Evolutionary conservation across 1,284 basidiomycete genomes (phyloP), one percentile per base, ranked within the genome.

Genomic region (Inonotus obliquus): DNA sequence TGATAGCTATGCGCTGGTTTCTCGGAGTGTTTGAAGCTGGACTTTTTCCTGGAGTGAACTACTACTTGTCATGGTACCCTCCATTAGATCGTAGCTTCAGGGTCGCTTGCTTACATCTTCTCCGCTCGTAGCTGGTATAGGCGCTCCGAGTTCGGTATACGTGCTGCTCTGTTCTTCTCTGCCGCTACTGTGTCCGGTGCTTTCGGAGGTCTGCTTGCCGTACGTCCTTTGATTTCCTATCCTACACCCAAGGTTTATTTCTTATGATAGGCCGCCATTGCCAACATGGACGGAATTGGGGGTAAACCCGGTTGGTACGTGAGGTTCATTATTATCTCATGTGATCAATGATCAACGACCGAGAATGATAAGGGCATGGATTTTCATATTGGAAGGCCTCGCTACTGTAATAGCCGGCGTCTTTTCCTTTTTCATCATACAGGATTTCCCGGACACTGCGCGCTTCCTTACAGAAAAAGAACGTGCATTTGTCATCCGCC

Each of bases 371-470:
- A 56, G 84, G 83, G 77, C 85, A 38, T 90, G 88, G 88, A 89
- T 91, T 69, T 90, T 91, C 74, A 85, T 86, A 66, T 66, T 87
- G 21, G 83, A 86, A 65, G 85, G 84, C 29, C 76, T 91, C 35
- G 76, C 76, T 23, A 92, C 90, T 2, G 80, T 91, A 32, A 7
- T 90, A 23, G 84, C 85, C 1, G 88, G 87, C 1, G 67, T 73
- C n/a, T 67, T 76, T 2, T 89, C 88, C 4, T 92, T 85, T 76
- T 92, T 82, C 80, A 82, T 91, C 66, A 83, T 91, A 64, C 84
- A 88, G 69, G 91, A 92, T 72, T 92, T 92, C 75, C 90, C 89
- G 4, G 87, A 91, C 68, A 87, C 83, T 0, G 90, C 90, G 48
- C 89, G 81, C 67, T 91, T 91, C 76, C 78, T 93, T 19, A 81